Conservation (phyloP, 1,284 basidiomycete genomes). For the Ganoderma meredithae region DNA sequence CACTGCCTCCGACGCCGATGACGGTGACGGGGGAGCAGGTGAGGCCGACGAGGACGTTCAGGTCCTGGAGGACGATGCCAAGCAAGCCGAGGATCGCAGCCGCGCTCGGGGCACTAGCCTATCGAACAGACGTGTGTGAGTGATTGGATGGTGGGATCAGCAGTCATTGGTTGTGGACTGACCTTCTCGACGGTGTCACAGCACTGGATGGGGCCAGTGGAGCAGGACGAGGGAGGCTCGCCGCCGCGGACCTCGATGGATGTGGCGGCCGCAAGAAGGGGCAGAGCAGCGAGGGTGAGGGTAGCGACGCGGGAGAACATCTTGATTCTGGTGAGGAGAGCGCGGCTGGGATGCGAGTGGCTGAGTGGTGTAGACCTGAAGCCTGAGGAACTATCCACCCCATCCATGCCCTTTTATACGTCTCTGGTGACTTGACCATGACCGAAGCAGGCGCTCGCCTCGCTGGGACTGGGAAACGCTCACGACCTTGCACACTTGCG, state of each 20-base stretch:
- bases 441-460: neutral
- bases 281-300: constrained; percentile 28
- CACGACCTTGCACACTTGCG: neutral
- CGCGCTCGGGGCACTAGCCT: constrained; percentile 12
- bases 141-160: neutral
- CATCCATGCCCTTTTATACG: constrained; percentile 13
- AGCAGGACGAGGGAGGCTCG: constrained; percentile 23
- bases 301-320: neutral
- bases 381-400: constrained; percentile 6
- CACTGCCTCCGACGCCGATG: constrained; percentile 18
- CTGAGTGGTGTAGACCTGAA: constrained; percentile 18
- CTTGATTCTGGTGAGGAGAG: neutral
- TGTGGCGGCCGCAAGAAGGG: constrained; percentile 41
- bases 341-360: neutral
- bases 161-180: constrained; percentile 4
- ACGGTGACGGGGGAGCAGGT: constrained; percentile 35
- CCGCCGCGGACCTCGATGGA: constrained; percentile 22
- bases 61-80: constrained; percentile 31
- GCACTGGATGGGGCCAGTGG: constrained; percentile 31
- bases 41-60: constrained; percentile 31
- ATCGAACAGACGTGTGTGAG: neutral
- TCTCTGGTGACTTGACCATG: neutral
- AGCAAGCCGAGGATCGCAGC: constrained; percentile 25
- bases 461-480: neutral
- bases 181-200: constrained; percentile 36